Evolutionary conservation across 2,329 filamentous ascomycete genomes (phyloP).

Genomic region (Davidsoniella virescens): DNA sequence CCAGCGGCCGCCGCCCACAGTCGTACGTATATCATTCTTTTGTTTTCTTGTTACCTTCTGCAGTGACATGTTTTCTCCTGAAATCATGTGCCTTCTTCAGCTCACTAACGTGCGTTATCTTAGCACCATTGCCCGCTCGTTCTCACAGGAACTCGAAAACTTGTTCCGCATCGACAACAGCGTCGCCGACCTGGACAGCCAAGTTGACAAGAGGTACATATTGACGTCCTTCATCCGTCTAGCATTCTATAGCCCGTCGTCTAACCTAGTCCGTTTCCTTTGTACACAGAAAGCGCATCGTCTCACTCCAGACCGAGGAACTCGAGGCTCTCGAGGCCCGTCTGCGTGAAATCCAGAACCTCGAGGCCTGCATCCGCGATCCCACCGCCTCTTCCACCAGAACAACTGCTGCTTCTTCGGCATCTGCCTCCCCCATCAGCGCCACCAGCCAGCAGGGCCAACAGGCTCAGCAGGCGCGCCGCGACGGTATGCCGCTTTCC

Average conservation of each 20-base stretch:
- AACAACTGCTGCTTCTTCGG: slow-evolving; percentile 7
- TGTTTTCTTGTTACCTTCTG: too few relatives aligned
- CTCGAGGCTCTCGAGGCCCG: slow-evolving; percentile 73
- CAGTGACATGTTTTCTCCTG: not conserved
- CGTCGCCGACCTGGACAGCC: slow-evolving; percentile 54
- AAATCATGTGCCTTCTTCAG: not conserved
- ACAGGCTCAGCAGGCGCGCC: slow-evolving; percentile 14
- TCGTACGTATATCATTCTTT: slow-evolving; percentile 50
- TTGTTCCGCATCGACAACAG: slow-evolving; percentile 78
- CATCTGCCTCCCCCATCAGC: slow-evolving; percentile 6
- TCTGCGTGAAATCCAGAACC: slow-evolving; percentile 68
- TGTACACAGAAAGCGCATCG: slow-evolving; percentile 53
- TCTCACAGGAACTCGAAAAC: slow-evolving; percentile 72
- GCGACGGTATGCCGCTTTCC: slow-evolving; percentile 12
- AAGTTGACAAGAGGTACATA: slow-evolving; percentile 67
- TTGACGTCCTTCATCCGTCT: slow-evolving; percentile 6
- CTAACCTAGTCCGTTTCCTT: slow-evolving; percentile 1
- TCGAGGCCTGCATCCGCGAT: slow-evolving; percentile 57
- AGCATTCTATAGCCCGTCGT: not conserved
- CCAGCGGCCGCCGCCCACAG: slow-evolving; percentile 60
- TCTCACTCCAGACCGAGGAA: slow-evolving; percentile 59
- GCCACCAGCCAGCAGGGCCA: slow-evolving; percentile 13
- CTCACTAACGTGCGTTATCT: slow-evolving; percentile 10
- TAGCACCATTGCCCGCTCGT: slow-evolving; percentile 76
- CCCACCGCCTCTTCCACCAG: slow-evolving; percentile 11